These are phyloP conservation scores for Stenocarpella maydis DNA, from an alignment of 2,329 filamentous ascomycete species.

Conservation along the genomic window DNA sequence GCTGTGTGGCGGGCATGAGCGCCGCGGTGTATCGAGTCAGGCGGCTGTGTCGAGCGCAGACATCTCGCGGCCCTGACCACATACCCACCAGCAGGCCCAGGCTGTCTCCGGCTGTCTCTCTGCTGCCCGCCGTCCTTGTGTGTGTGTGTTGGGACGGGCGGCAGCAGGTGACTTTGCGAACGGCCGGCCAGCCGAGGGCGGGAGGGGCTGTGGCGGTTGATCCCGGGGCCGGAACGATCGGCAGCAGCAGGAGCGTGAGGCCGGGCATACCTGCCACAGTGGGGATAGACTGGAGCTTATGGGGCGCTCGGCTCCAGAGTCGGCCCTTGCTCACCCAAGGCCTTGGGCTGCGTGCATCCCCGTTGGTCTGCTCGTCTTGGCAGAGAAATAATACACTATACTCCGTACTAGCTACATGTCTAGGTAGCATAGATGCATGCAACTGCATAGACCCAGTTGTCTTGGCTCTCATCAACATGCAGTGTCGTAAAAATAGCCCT, in stretches of 20 bases:
- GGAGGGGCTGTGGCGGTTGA: not conserved
- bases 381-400: too few relatives aligned
- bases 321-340: not conserved
- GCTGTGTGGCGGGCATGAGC: too few relatives aligned
- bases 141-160: not conserved
- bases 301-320: not conserved
- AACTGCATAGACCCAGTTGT: too few relatives aligned
- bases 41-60: not conserved
- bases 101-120: not conserved
- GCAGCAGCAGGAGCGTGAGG: not conserved
- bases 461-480: not conserved
- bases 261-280: constrained; percentile 2
- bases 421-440: not conserved
- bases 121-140: too few relatives aligned
- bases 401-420: too few relatives aligned
- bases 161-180: not conserved
- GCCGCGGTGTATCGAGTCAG: not conserved
- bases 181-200: not conserved
- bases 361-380: not conserved
- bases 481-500: constrained; percentile 23
- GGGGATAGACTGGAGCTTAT: constrained; percentile 1
- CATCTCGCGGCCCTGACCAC: too few relatives aligned
- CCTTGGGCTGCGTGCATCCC: not conserved
- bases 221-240: constrained; percentile 14
- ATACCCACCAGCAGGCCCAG: too few relatives aligned